These are phyloP conservation scores for Wickerhamomyces alni DNA, from an alignment of 805 yeast species.

Conservation along the genomic window DNA sequence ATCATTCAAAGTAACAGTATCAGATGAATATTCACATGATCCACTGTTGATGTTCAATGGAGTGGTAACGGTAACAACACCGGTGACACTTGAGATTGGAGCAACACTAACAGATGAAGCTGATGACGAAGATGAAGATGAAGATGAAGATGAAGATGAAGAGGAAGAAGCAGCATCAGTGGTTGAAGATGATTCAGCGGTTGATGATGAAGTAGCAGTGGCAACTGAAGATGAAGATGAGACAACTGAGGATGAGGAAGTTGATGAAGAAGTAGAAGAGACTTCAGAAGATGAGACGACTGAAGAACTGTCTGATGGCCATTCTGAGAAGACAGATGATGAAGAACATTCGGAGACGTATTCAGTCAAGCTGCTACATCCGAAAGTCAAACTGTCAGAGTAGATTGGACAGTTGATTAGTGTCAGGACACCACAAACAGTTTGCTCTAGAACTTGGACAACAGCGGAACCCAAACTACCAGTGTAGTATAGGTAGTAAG, in stretches of 20 bases:
- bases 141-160: too few species aligned
- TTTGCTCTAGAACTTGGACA: background rate
- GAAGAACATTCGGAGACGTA: slow-evolving; percentile 6
- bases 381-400: slow-evolving; percentile 3
- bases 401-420: slow-evolving; percentile 6
- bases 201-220: background rate
- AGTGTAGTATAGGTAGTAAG: slow-evolving; percentile 12
- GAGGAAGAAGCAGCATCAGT: background rate
- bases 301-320: background rate
- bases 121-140: too few species aligned
- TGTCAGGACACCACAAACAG: slow-evolving; percentile 6
- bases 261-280: background rate
- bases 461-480: slow-evolving; percentile 12
- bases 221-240: background rate
- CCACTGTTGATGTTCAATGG: background rate
- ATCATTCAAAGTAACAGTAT: too few species aligned
- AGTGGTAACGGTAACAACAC: slow-evolving; percentile 8
- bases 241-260: background rate
- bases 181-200: background rate
- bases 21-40: too few species aligned
- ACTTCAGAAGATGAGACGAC: background rate
- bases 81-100: background rate
- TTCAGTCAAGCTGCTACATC: background rate
- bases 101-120: background rate
- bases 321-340: background rate